Evolutionary conservation across 2,329 filamentous ascomycete genomes (phyloP).

Genomic region (Cercospora sp.): DNA sequence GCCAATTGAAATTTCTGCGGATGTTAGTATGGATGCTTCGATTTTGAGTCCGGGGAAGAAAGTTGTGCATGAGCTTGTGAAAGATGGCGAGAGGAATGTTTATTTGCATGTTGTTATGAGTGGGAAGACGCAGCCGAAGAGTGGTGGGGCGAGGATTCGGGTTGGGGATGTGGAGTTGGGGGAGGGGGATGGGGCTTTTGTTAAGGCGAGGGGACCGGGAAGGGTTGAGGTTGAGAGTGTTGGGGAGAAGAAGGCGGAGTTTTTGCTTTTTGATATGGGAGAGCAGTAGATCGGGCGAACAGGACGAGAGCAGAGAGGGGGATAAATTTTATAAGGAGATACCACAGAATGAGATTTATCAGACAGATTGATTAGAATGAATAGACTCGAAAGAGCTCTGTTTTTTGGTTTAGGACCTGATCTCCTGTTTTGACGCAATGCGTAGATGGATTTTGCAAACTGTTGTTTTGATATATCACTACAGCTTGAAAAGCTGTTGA

Average conservation of each 20-base stretch:
- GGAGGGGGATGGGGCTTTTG: slow-evolving; percentile 80
- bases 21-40: slow-evolving; percentile 78
- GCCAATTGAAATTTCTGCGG: slow-evolving; percentile 80
- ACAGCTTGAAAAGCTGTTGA: not conserved
- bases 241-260: slow-evolving; percentile 49
- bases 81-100: slow-evolving; percentile 65
- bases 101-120: slow-evolving; percentile 79
- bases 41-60: slow-evolving; percentile 65
- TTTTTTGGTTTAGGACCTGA: not conserved
- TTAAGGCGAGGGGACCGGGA: slow-evolving; percentile 55
- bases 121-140: slow-evolving; percentile 55
- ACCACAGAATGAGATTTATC: not conserved
- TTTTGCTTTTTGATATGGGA: slow-evolving; percentile 54
- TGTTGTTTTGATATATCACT: not conserved
- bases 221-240: slow-evolving; percentile 50
- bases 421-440: too few species aligned
- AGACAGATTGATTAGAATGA: not conserved
- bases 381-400: not conserved
- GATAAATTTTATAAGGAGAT: not conserved
- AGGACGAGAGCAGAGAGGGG: not conserved
- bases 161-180: slow-evolving; percentile 65
- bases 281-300: slow-evolving; percentile 20
- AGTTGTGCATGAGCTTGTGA: slow-evolving; percentile 74
- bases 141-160: slow-evolving; percentile 70
- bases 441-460: not conserved